Evolutionary conservation across 176 grass and related monocot genomes (phyloP).

Genomic region (Oryza brachyantha): DNA sequence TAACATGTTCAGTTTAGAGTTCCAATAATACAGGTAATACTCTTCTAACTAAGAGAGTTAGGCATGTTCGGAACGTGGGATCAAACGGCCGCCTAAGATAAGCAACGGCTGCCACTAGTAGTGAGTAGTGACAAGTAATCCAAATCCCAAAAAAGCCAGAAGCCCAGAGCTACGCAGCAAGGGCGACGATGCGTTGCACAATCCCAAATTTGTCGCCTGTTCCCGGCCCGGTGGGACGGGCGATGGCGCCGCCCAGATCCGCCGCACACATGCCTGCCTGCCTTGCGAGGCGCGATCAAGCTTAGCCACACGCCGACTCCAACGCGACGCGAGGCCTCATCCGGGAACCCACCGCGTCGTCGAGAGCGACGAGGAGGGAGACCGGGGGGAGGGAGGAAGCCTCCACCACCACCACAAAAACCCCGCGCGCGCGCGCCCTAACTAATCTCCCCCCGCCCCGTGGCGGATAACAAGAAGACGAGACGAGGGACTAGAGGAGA

Average conservation of each 20-base stretch:
- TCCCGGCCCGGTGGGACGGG: background rate
- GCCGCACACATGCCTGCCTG: background rate
- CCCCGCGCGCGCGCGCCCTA: background rate
- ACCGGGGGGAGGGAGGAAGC: background rate
- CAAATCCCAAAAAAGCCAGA: background rate
- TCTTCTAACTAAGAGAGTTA: too few relatives aligned
- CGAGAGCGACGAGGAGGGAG: constrained; percentile 17
- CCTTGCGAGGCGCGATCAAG: background rate
- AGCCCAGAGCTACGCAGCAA: background rate
- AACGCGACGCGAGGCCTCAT: constrained; percentile 16
- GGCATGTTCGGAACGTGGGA: too few relatives aligned
- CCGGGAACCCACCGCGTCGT: background rate
- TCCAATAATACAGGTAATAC: too few relatives aligned
- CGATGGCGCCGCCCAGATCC: background rate
- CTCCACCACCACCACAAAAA: constrained; percentile 47
- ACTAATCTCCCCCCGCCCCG: constrained; percentile 16
- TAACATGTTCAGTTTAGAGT: too few relatives aligned
- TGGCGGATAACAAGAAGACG: background rate
- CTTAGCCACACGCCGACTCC: background rate
- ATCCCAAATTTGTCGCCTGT: background rate
- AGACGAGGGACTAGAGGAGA: background rate
- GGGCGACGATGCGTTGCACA: background rate
- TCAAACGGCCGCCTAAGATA: too few relatives aligned
- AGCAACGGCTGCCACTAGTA: too few relatives aligned
- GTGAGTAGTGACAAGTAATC: too few relatives aligned